phyloP scores from a whole-genome alignment of 805 yeast genomes.

The Ascoidea asiatica region DNA sequence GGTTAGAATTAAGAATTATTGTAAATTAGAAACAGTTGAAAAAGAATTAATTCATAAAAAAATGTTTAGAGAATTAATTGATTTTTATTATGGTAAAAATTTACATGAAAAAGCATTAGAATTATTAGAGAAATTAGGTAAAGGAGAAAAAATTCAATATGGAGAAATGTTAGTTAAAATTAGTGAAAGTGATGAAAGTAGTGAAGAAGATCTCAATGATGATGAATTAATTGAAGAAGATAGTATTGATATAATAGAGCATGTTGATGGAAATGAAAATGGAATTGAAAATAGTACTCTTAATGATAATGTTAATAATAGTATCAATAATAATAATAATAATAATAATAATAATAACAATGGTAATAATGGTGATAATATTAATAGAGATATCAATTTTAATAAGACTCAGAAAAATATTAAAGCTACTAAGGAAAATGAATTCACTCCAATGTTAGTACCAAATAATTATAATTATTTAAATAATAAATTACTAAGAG shows the following conservation, averaged over 20 bases:
- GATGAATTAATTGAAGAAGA: conserved; percentile 1
- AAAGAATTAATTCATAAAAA: conserved; percentile 31
- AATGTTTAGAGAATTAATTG: conserved; percentile 57
- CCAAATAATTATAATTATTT: neutral
- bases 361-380: conserved; percentile 12
- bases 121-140: conserved; percentile 30
- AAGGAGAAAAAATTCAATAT: conserved; percentile 9
- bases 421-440: conserved; percentile 4
- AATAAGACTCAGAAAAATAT: conserved; percentile 2
- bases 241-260: conserved; percentile 2
- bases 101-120: conserved; percentile 56
- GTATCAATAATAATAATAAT: conserved; percentile 6
- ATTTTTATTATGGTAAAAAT: conserved; percentile 54
- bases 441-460: neutral
- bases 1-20: conserved; percentile 59
- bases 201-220: neutral
- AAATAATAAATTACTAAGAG: conserved; percentile 13
- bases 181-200: neutral
- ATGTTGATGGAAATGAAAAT: neutral
- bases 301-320: conserved; percentile 2
- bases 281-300: neutral
- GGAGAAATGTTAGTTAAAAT: conserved; percentile 8
- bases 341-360: conserved; percentile 13
- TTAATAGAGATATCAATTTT: neutral
- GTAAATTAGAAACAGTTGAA: conserved; percentile 54